Percentiles rank a stretch among this genome's conserved stretches.
phyloP scores from a whole-genome alignment of 768 basidiomycete species.

The Chiua virens region DNA sequence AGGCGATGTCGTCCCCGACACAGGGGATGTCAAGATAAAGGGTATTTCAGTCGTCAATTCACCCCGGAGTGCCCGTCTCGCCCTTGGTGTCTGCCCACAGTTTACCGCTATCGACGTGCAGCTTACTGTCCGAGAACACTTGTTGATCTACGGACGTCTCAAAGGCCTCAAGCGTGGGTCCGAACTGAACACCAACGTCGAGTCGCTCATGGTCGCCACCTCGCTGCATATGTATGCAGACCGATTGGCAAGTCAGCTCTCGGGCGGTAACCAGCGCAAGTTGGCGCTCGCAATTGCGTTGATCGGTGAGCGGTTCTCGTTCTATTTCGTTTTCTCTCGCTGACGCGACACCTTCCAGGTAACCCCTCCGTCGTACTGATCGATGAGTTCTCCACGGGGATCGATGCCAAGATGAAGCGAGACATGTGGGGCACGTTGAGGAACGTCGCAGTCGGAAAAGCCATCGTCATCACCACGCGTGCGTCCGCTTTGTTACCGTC shows the following conservation, averaged over 20 bases:
- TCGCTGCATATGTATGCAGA: conserved; percentile 62
- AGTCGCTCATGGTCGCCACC: conserved; percentile 57
- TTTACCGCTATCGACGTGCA: conserved; percentile 82
- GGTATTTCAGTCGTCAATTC: conserved; percentile 64
- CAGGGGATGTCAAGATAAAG: conserved; percentile 68
- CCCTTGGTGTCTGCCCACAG: conserved; percentile 81
- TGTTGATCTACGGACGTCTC: conserved; percentile 67
- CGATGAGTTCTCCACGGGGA: conserved; percentile 82
- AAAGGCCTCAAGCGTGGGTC: conserved; percentile 59
- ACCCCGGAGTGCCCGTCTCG: conserved; percentile 61
- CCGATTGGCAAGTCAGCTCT: conserved; percentile 70
- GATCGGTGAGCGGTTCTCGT: conserved; percentile 44
- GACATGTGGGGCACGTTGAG: conserved; percentile 80
- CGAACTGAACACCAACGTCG: conserved; percentile 54
- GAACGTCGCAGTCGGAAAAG: conserved; percentile 64
- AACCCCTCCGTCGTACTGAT: conserved; percentile 78
- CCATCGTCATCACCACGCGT: conserved; percentile 74
- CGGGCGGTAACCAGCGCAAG: conserved; percentile 80
- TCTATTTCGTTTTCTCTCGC: no score
- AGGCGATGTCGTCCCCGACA: conserved; percentile 65
- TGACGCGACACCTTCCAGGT: conserved; percentile 37
- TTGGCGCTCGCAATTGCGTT: conserved; percentile 74
- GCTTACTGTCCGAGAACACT: conserved; percentile 75
- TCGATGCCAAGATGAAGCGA: conserved; percentile 81
- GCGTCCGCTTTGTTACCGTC: conserved; percentile 18